Evolutionary conservation across 108 stramenopile genomes (phyloP).

Genomic region (Nitzschia sp.): DNA sequence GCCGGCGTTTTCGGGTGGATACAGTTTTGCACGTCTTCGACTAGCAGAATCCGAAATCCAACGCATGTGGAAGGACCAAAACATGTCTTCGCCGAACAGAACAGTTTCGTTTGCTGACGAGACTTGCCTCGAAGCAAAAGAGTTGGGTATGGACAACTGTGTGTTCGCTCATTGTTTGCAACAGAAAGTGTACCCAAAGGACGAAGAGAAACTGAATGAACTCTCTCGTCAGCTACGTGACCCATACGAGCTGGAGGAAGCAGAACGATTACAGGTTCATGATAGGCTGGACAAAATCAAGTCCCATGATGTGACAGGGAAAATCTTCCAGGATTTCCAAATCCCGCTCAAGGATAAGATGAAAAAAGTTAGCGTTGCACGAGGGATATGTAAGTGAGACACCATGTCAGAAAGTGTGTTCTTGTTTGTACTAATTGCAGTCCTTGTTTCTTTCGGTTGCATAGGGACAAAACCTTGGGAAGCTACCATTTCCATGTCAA

Average conservation of each 20-base stretch:
- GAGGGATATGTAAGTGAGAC: conserved; percentile 33
- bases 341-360: conserved; percentile 36
- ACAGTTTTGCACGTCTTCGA: conserved; percentile 26
- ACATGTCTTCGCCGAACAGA: conserved; percentile 1
- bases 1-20: conserved; percentile 14
- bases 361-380: conserved; percentile 41
- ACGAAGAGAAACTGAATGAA: neutral
- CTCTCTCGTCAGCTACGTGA: neutral
- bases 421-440: neutral
- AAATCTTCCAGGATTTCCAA: conserved; percentile 29
- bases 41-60: conserved; percentile 40
- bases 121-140: neutral
- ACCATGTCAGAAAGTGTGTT: neutral
- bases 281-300: conserved; percentile 32
- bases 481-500: conserved; percentile 22
- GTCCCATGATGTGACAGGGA: conserved; percentile 8
- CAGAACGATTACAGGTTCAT: conserved; percentile 49
- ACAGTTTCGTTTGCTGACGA: neutral
- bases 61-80: conserved; percentile 37
- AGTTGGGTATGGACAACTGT: conserved; percentile 21
- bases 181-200: neutral
- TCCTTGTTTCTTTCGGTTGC: neutral
- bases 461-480: conserved; percentile 17
- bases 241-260: conserved; percentile 23
- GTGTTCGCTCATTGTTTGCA: conserved; percentile 11